Base-by-base conservation (phyloP, 345 rosid genomes). In the Psidium friedrichsthalianum region DNA sequence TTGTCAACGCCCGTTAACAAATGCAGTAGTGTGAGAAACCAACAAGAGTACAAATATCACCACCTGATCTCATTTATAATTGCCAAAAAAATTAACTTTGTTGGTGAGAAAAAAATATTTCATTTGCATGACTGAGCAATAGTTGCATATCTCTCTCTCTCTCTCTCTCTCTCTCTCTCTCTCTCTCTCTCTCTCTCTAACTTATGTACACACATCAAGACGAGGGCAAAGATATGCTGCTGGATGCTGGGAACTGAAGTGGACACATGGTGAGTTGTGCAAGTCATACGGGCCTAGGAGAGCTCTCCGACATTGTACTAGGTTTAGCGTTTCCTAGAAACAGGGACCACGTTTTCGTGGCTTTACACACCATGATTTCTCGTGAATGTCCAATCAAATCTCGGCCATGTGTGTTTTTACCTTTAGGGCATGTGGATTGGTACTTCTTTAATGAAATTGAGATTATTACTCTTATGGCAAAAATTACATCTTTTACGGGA, bases 331-430 rank as follows among this genome's bases (percentile, higher is more conserved):
- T 92, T 89, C 94, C 89, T 86, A 91, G 91, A 90, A 78, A 83
- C 80, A 9, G 91, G 98, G 97, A 96, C 96, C 98, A 94, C 93
- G 44, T 24, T 64, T 87, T 92, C 89, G 91, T 86, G 88, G 92
- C 92, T 94, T 88, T 89, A 89, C 92, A 90, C 85, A 88, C 83
- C 93, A 89, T 87, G 93, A 88, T 83, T 88, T 90, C 83, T 47
- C 87, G 93, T 89, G 94, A 91, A 92, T 86, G 84, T 85, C 92
- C 92, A 90, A 87, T 88, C 85, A 91, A 90, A 92, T 91, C 87
- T 88, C 85, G 64, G 84, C 93, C 96, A 93, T 93, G 98, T 93
- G 86, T 58, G 83, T 90, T 86, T 88, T 91, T 89, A 88, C 57
- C 49, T 81, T 58, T 42, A 51, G 82, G 54, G 49, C 57, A 7